Percentiles rank a stretch among this genome's conserved stretches.
phyloP scores from a whole-genome alignment of 2,329 filamentous ascomycete species.

The Trichoderma sp. region DNA sequence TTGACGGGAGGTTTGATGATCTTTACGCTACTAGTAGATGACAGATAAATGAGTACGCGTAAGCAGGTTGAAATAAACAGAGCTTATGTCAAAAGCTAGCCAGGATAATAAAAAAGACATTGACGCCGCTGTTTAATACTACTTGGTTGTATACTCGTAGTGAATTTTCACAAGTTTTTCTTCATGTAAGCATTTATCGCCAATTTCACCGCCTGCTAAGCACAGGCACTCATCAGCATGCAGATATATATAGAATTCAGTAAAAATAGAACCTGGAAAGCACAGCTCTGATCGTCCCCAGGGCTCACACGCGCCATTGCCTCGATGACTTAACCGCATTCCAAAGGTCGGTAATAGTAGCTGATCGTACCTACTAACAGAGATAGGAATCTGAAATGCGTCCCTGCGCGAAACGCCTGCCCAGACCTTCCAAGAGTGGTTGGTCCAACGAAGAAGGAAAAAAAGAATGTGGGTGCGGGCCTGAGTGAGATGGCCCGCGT shows the following conservation, averaged over 20 bases:
- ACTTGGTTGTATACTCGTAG: too few species aligned
- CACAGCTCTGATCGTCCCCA: neutral
- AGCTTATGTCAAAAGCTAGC: neutral
- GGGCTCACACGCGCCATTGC: neutral
- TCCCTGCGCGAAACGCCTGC: neutral
- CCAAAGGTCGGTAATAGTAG: constrained; percentile 4
- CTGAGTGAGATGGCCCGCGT: neutral
- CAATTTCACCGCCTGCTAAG: neutral
- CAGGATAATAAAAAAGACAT: neutral
- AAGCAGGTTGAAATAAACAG: neutral
- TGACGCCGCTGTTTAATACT: neutral
- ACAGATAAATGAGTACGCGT: neutral
- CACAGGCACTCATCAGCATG: neutral
- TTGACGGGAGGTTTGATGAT: neutral
- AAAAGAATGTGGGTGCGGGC: neutral
- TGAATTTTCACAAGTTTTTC: neutral
- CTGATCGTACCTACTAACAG: constrained; percentile 4
- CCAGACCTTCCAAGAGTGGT: constrained; percentile 15
- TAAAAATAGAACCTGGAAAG: neutral
- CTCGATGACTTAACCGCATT: neutral
- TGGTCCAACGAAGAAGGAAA: constrained; percentile 13
- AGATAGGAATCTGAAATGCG: neutral
- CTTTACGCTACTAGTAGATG: neutral
- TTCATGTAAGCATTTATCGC: too few species aligned
- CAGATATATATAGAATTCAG: neutral